phyloP scores from a whole-genome alignment of 257 asterid species.

The Solanum sitiens region DNA sequence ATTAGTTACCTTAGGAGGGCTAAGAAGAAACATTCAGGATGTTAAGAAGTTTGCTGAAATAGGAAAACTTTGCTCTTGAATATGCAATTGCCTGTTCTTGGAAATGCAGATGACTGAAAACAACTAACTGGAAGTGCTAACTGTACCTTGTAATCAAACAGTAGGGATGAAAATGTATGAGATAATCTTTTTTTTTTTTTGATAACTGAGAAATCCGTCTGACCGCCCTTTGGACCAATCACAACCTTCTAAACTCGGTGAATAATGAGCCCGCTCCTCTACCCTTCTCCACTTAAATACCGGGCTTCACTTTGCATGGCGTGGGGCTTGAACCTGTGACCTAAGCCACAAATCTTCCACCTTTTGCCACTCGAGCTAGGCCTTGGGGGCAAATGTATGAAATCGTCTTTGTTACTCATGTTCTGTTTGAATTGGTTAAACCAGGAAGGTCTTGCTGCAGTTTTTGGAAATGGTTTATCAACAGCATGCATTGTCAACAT shows the following conservation, averaged over 20 bases:
- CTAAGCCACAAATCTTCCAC: too few species aligned
- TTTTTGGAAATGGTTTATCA: slow-evolving; percentile 88
- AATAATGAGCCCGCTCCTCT: too few species aligned
- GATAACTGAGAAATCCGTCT: too few species aligned
- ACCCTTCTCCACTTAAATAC: too few species aligned
- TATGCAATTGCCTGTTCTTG: background rate
- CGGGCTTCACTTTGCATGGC: too few species aligned
- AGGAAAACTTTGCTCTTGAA: background rate
- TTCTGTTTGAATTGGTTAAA: background rate
- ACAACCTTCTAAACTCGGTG: too few species aligned
- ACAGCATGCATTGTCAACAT: slow-evolving; percentile 90
- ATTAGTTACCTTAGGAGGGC: background rate
- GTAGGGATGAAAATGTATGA: background rate
- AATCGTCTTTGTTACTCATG: background rate
- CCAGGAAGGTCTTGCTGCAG: slow-evolving; percentile 99
- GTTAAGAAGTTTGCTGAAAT: background rate
- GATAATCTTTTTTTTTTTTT: background rate
- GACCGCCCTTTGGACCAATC: too few species aligned
- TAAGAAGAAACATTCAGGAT: background rate
- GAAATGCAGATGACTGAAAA: background rate
- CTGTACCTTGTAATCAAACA: background rate
- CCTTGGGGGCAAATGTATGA: background rate
- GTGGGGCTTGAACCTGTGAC: too few species aligned
- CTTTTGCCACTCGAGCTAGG: too few species aligned
- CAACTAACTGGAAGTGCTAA: background rate